Base-by-base conservation (phyloP, 768 basidiomycete species). In the Pholiota molesta region DNA sequence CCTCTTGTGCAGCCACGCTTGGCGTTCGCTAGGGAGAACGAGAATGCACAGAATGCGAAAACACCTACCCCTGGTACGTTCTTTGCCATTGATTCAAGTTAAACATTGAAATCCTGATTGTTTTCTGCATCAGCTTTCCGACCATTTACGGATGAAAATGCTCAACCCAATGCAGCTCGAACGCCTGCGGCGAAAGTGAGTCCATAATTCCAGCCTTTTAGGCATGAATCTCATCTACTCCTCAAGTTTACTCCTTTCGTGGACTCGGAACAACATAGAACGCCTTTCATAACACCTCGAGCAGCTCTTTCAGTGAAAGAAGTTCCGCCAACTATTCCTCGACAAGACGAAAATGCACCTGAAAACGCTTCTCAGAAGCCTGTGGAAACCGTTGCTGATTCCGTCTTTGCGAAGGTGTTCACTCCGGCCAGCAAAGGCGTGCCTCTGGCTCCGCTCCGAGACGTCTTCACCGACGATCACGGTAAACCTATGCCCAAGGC, bases 61-160 rank as follows among this genome's bases (percentile, higher is more conserved):
- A 79, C 78, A 3, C 78, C 81, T 19, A 73, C 76, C 35, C 61
- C 75, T 66, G 67, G 74, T 78, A 52, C 19, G 66, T 61, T 54
- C n/a, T 28, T 40, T 40, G 68, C 47, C 5, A 9, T 52, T 35
- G 52, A 17, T 51, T 44, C 51, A 37, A 26, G 2, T 28, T 47
- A 17, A 69, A 26, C 26, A 4, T 26, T 51, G 21, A 66, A 66
- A 60, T 66, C 55, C 8, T 5, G 31, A 31, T 29, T 37, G 57
- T 52, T 66, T 57, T 21, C 23, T 11, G 9, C 21, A 44, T n/a
- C 64, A 84, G 86, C 80, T 31, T 91, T 92, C 73, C 83, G 82
- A 61, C 90, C 91, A 8, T 91, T 87, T 66, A 78, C 86, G 1
- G 91, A 91, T 56, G 89, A 90, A 68, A 86, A 85, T 64, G 73